phyloP scores from a whole-genome alignment of 345 rosid genomes.

The Sisymbrium altissimum region DNA sequence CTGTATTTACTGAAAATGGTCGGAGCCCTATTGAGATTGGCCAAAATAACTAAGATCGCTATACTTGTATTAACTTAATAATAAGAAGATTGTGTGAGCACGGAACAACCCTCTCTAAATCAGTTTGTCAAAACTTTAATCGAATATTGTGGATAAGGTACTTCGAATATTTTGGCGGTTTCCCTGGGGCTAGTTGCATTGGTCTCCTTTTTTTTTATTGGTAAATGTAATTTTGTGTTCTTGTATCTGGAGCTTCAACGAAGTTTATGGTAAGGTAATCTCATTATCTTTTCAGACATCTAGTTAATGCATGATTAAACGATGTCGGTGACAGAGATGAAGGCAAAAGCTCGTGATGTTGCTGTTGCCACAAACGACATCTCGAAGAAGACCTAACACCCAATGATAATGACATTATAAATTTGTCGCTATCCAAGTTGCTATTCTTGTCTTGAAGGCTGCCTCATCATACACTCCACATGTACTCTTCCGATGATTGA shows the following conservation, averaged over 20 bases:
- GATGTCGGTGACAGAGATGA: slow-evolving; percentile 30
- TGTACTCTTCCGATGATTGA: slow-evolving; percentile 14
- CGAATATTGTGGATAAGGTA: neutral
- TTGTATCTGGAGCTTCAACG: neutral
- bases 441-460: slow-evolving; percentile 12
- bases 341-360: slow-evolving; percentile 31
- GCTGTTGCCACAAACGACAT: slow-evolving; percentile 18
- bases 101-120: neutral
- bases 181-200: neutral
- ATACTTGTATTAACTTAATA: no score
- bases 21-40: neutral
- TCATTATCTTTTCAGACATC: neutral
- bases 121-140: neutral
- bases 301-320: neutral
- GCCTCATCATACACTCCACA: slow-evolving; percentile 22
- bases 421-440: slow-evolving; percentile 16
- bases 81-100: neutral
- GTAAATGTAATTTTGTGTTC: neutral
- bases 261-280: neutral
- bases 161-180: neutral
- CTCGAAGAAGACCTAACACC: slow-evolving; percentile 26
- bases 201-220: no score
- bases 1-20: neutral
- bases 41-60: neutral
- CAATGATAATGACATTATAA: slow-evolving; percentile 23